Conservation (phyloP, 495 filamentous ascomycete genomes). For the Talaromyces trachyspermus region DNA sequence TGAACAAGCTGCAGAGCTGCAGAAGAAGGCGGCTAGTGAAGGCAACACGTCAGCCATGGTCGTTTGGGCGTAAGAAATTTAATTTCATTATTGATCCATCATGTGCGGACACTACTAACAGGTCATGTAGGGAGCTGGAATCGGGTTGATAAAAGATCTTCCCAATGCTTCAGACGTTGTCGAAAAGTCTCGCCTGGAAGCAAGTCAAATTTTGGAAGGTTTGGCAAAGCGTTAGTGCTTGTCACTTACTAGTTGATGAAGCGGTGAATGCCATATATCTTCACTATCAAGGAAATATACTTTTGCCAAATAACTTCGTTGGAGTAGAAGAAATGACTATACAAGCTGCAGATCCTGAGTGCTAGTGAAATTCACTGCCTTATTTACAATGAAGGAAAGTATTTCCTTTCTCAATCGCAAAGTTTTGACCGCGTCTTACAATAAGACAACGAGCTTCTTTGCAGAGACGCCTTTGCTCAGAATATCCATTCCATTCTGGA, state of each 20-base stretch:
- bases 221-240: neutral
- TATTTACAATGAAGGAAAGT: no score
- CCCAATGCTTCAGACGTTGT: conserved; percentile 1
- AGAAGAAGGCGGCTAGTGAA: conserved; percentile 17
- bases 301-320: no score
- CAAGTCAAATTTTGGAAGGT: neutral
- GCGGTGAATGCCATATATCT: neutral
- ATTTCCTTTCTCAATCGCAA: no score
- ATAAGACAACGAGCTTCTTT: conserved; percentile 6
- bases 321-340: no score
- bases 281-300: no score
- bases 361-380: no score
- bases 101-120: neutral
- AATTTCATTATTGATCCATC: neutral
- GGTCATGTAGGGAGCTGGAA: conserved; percentile 12
- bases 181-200: neutral
- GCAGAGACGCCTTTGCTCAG: conserved; percentile 5
- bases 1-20: conserved; percentile 17
- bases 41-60: conserved; percentile 14
- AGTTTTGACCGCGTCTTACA: no score
- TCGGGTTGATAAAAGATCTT: conserved; percentile 15
- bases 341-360: no score
- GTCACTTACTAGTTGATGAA: no score
- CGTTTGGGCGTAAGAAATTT: conserved; percentile 20
- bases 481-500: conserved; percentile 2